Evolutionary conservation across 495 filamentous ascomycete species (phyloP).

Genomic region (Penicillium dipodomyicola): DNA sequence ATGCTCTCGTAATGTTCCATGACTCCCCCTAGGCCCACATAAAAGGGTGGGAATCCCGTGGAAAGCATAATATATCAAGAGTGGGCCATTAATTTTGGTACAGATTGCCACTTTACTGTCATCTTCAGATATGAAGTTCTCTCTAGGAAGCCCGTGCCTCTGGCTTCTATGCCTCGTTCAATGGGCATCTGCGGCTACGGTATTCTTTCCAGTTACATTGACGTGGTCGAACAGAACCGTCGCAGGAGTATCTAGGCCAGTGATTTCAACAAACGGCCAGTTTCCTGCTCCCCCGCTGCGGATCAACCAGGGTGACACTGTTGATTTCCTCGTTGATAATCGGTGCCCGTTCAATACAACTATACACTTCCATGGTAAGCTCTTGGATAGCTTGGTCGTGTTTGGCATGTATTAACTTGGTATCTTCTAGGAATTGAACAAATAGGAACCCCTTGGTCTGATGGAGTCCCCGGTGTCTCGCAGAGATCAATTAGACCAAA

Average conservation of each 20-base stretch:
- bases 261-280: conserved; percentile 59
- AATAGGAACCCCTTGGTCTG: conserved; percentile 46
- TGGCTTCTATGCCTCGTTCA: conserved; percentile 17
- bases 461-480: conserved; percentile 54
- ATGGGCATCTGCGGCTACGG: conserved; percentile 20
- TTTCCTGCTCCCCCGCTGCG: conserved; percentile 58
- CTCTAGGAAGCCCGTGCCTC: conserved; percentile 6
- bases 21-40: neutral
- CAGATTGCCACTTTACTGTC: neutral
- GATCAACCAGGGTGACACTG: conserved; percentile 60
- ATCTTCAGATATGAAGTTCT: conserved; percentile 12
- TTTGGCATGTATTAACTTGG: neutral
- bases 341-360: conserved; percentile 51
- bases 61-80: neutral
- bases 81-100: neutral
- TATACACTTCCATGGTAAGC: conserved; percentile 53
- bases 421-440: conserved; percentile 35
- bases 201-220: conserved; percentile 34
- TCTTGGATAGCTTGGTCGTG: neutral
- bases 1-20: neutral
- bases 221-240: conserved; percentile 32
- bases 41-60: neutral
- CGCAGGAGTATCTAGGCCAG: conserved; percentile 38
- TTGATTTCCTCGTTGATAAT: conserved; percentile 59
- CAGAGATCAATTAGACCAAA: conserved; percentile 46